Evolutionary conservation across 108 stramenopile species (phyloP).

Genomic region (Thalassiosira profunda): DNA sequence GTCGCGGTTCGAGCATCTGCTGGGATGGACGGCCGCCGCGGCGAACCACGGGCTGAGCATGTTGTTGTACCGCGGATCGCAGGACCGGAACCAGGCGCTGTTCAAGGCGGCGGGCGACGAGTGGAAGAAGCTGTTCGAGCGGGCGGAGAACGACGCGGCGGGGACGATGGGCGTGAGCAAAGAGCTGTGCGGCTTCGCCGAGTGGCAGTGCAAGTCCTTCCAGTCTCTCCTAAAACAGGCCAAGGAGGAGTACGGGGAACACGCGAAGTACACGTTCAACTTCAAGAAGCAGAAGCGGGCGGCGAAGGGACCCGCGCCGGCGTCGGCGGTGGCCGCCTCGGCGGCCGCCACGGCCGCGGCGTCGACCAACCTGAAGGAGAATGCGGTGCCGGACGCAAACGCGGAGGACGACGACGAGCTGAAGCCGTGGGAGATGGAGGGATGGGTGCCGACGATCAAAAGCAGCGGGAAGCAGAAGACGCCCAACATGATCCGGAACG

Average conservation of each 20-base stretch:
- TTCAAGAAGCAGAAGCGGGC: constrained; percentile 13
- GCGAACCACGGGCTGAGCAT: background rate
- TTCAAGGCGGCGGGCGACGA: constrained; percentile 21
- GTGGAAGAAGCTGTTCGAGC: constrained; percentile 8
- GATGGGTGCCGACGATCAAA: constrained; percentile 24
- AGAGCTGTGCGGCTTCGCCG: constrained; percentile 8
- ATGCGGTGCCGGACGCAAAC: background rate
- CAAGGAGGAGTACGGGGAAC: constrained; percentile 16
- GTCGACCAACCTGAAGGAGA: background rate
- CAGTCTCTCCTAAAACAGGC: constrained; percentile 11
- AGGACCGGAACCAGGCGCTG: constrained; percentile 11
- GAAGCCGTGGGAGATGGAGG: constrained; percentile 38
- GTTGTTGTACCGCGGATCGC: constrained; percentile 9
- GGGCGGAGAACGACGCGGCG: background rate
- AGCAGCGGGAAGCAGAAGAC: constrained; percentile 35
- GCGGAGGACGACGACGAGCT: constrained; percentile 15
- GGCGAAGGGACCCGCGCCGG: constrained; percentile 4
- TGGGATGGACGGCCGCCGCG: constrained; percentile 11
- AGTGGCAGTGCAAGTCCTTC: constrained; percentile 2
- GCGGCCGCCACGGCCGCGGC: background rate
- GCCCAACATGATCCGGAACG: constrained; percentile 45
- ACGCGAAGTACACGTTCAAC: constrained; percentile 16
- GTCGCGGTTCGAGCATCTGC: constrained; percentile 10
- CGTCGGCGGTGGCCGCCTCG: background rate
- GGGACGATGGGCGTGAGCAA: background rate